phyloP scores from a whole-genome alignment of 345 rosid species.

The Bretschneidera sinensis region DNA sequence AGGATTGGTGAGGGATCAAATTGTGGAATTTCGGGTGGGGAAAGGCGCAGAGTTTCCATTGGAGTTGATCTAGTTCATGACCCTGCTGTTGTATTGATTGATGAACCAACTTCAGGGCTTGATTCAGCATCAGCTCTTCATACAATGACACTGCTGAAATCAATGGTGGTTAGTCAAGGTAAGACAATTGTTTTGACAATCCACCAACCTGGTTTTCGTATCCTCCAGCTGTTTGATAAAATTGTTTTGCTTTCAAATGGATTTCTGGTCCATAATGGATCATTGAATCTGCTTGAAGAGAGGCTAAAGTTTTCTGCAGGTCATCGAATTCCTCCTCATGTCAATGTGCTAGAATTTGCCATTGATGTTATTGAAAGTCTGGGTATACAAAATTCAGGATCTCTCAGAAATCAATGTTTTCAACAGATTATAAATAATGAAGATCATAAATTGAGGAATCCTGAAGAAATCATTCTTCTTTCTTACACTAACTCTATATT shows the following conservation, averaged over 20 bases:
- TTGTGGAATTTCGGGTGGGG: constrained; percentile 85
- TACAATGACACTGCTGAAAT: constrained; percentile 55
- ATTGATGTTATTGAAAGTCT: constrained; percentile 57
- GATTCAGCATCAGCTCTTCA: constrained; percentile 91
- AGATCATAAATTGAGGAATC: constrained; percentile 21
- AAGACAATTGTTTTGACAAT: constrained; percentile 80
- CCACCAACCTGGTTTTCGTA: constrained; percentile 91
- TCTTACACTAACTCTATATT: constrained; percentile 41
- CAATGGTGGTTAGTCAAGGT: constrained; percentile 59
- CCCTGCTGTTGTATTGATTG: constrained; percentile 74
- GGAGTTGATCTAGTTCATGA: constrained; percentile 93
- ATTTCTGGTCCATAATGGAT: constrained; percentile 50
- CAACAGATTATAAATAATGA: constrained; percentile 23
- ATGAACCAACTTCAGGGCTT: constrained; percentile 95
- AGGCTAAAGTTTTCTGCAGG: constrained; percentile 53
- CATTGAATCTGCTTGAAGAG: constrained; percentile 47
- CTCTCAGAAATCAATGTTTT: constrained; percentile 14
- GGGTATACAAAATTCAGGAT: constrained; percentile 14
- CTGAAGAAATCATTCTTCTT: constrained; percentile 31
- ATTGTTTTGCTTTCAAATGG: constrained; percentile 74
- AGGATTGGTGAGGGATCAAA: constrained; percentile 60
- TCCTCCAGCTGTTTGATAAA: constrained; percentile 62
- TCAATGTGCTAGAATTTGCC: constrained; percentile 82
- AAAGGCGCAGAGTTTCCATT: constrained; percentile 79
- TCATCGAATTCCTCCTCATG: constrained; percentile 55